A percentile compares a stretch with the other conserved stretches of the same genome.
Evolutionary conservation across 805 yeast species (phyloP).

Genomic region (Candida broadrunensis): DNA sequence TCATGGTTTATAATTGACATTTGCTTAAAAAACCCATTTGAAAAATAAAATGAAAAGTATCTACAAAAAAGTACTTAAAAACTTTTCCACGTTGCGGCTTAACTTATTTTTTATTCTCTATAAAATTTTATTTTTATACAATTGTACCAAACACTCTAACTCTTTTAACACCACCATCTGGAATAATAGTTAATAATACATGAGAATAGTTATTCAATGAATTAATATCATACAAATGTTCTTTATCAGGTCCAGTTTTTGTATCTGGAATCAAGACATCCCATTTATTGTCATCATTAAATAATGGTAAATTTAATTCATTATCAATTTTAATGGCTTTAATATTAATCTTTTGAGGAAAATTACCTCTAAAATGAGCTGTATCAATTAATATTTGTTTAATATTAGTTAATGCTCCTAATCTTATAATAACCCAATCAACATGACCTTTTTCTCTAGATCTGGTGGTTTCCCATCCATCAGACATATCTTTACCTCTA

Average conservation of each 20-base stretch:
- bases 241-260: slow-evolving; percentile 81
- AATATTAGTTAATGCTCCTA: slow-evolving; percentile 65
- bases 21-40: too few relatives aligned
- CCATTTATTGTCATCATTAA: slow-evolving; percentile 54
- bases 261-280: slow-evolving; percentile 57
- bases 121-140: slow-evolving; percentile 8
- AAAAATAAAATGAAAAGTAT: too few relatives aligned
- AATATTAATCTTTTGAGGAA: slow-evolving; percentile 77
- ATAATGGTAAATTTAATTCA: slow-evolving; percentile 35
- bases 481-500: slow-evolving; percentile 93
- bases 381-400: slow-evolving; percentile 75
- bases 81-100: too few relatives aligned
- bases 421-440: slow-evolving; percentile 86
- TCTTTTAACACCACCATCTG: slow-evolving; percentile 97
- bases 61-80: too few relatives aligned
- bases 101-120: too few relatives aligned
- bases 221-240: slow-evolving; percentile 53
- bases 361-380: slow-evolving; percentile 92
- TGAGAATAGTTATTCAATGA: slow-evolving; percentile 49
- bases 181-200: slow-evolving; percentile 78
- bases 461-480: slow-evolving; percentile 97
- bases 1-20: too few relatives aligned
- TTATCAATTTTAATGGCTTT: slow-evolving; percentile 48
- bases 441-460: slow-evolving; percentile 80
- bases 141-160: slow-evolving; percentile 73